Conservation (phyloP, 805 yeast genomes). For the Danielia oregonensis region DNA sequence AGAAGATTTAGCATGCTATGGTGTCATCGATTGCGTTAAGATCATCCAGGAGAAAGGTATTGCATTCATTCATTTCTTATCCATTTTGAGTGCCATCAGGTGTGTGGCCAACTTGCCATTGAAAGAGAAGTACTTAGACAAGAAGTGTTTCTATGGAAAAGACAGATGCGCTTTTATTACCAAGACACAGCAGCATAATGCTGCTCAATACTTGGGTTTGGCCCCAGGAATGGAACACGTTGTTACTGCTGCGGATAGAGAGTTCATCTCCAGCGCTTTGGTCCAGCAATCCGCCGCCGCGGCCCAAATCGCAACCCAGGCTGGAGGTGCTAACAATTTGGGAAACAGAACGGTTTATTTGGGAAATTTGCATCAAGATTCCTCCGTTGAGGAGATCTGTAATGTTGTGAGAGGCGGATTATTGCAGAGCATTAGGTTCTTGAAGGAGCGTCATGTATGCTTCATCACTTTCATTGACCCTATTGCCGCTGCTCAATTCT, state of each 20-base stretch:
- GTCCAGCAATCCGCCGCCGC: slow-evolving; percentile 96
- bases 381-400: slow-evolving; percentile 89
- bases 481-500: slow-evolving; percentile 95
- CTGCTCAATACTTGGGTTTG: slow-evolving; percentile 89
- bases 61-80: slow-evolving; percentile 87
- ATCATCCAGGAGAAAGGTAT: slow-evolving; percentile 76
- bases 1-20: slow-evolving; percentile 67
- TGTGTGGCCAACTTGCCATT: slow-evolving; percentile 75
- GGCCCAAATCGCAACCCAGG: slow-evolving; percentile 92
- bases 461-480: slow-evolving; percentile 96
- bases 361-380: slow-evolving; percentile 85
- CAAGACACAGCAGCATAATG: slow-evolving; percentile 93
- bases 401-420: slow-evolving; percentile 95
- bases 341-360: slow-evolving; percentile 93
- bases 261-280: slow-evolving; percentile 64
- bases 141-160: slow-evolving; percentile 86
- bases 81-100: slow-evolving; percentile 80
- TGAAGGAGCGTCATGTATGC: slow-evolving; percentile 85
- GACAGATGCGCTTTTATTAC: slow-evolving; percentile 94
- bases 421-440: slow-evolving; percentile 74
- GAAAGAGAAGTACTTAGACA: slow-evolving; percentile 63
- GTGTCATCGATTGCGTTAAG: slow-evolving; percentile 82
- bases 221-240: slow-evolving; percentile 86
- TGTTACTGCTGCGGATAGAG: slow-evolving; percentile 65
- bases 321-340: slow-evolving; percentile 87